A percentile compares a stretch with the other conserved stretches of the same genome.
phyloP scores from a whole-genome alignment of 768 basidiomycete genomes.

The Termitomyces sp. region DNA sequence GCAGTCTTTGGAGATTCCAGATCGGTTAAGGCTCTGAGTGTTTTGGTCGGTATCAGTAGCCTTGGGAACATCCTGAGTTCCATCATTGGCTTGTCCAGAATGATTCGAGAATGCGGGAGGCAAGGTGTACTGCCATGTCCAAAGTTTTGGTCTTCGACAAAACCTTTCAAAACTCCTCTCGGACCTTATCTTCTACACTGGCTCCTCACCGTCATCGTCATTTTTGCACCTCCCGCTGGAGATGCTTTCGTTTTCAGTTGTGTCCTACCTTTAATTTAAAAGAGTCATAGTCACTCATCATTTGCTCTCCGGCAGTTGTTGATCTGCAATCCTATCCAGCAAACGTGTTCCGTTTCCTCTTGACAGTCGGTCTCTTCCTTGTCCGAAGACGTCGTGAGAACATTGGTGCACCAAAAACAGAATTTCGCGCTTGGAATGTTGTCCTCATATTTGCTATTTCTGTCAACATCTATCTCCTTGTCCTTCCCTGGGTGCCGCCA shows the following conservation, averaged over 20 bases:
- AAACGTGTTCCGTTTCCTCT: constrained; percentile 30
- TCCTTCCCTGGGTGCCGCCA: constrained; percentile 38
- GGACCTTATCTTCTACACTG: constrained; percentile 42
- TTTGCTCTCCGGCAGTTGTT: constrained; percentile 19
- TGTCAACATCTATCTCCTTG: constrained; percentile 35
- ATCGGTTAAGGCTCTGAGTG: constrained; percentile 28
- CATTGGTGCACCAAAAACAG: constrained; percentile 26
- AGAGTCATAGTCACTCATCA: background rate
- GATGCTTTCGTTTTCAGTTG: constrained; percentile 40
- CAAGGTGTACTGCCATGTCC: constrained; percentile 53
- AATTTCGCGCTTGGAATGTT: constrained; percentile 32
- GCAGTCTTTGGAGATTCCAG: constrained; percentile 39
- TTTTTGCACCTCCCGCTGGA: constrained; percentile 37
- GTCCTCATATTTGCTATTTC: constrained; percentile 28
- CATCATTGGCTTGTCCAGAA: constrained; percentile 27
- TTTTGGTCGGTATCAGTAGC: constrained; percentile 27
- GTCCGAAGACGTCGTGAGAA: constrained; percentile 26
- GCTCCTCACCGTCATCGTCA: constrained; percentile 40
- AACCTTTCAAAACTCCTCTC: constrained; percentile 46
- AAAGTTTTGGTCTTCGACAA: constrained; percentile 42
- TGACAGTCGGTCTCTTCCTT: constrained; percentile 28
- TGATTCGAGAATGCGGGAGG: constrained; percentile 41
- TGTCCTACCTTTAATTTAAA: constrained; percentile 4
- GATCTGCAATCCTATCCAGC: constrained; percentile 34
- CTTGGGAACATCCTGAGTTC: constrained; percentile 25